phyloP scores from a whole-genome alignment of 805 yeast genomes.

The Kodamaea lidongshanica region DNA sequence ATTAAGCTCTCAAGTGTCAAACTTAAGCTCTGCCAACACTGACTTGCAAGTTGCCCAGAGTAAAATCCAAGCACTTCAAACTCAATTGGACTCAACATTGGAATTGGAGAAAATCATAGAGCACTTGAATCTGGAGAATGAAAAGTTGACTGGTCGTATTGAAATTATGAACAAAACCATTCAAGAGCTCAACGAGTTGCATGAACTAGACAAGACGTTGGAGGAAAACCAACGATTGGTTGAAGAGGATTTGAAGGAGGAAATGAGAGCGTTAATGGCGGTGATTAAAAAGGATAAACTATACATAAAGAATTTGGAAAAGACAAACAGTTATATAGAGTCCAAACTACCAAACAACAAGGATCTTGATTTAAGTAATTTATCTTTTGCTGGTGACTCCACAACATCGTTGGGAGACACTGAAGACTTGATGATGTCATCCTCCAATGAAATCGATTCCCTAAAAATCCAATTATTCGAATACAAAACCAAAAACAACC shows the following conservation, averaged over 20 bases:
- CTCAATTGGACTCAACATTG: constrained; percentile 27
- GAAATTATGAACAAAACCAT: constrained; percentile 30
- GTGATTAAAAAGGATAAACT: constrained; percentile 14
- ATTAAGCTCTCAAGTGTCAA: constrained; percentile 6
- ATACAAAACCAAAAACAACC: constrained; percentile 7
- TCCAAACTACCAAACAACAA: constrained; percentile 16
- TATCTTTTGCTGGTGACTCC: too few species aligned
- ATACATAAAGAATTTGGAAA: constrained; percentile 15
- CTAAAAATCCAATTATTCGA: constrained; percentile 14
- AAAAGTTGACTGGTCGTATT: constrained; percentile 28
- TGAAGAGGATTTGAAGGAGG: constrained; percentile 23
- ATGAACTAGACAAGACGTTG: constrained; percentile 44
- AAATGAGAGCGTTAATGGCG: constrained; percentile 23
- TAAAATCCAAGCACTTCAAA: constrained; percentile 22
- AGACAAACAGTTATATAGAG: constrained; percentile 16
- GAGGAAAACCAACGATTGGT: constrained; percentile 14
- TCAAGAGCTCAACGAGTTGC: constrained; percentile 43
- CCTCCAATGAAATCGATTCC: constrained; percentile 11
- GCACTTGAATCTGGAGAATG: constrained; percentile 30
- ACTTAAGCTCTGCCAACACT: constrained; percentile 9
- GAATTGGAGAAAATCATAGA: constrained; percentile 34
- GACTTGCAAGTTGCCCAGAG: constrained; percentile 6
- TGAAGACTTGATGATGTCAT: constrained; percentile 1
- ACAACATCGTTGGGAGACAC: constrained; percentile 3
- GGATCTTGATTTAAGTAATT: constrained; percentile 1